phyloP scores from a whole-genome alignment of 1,284 basidiomycete genomes.

The Fomitopsis pinicola region DNA sequence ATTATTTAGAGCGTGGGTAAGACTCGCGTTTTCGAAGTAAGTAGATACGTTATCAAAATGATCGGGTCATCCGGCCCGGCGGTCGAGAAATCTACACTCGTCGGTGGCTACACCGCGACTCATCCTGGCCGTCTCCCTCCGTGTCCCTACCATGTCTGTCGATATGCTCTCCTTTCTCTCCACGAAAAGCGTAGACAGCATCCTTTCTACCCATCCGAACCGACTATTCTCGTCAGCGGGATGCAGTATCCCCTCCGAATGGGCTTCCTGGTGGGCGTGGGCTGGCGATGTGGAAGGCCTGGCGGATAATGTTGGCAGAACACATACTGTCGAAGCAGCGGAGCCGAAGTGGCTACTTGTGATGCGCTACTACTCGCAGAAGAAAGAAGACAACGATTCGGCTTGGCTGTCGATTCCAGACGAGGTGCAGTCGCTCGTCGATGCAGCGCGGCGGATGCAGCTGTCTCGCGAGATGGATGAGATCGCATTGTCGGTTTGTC shows the following conservation, averaged over 20 bases:
- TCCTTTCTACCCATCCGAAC: not conserved
- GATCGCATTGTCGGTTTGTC: not conserved
- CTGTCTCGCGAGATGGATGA: slow-evolving; percentile 11
- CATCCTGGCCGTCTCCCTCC: not conserved
- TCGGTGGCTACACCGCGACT: not conserved
- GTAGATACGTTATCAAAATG: too few species aligned
- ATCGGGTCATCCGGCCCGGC: too few species aligned
- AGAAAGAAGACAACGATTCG: not conserved
- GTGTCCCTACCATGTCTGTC: not conserved
- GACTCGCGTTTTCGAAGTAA: too few species aligned
- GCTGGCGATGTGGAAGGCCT: not conserved
- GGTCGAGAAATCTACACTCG: not conserved
- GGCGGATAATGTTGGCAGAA: not conserved
- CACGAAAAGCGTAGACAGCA: not conserved
- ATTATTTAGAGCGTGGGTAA: too few species aligned
- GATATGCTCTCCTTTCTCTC: not conserved
- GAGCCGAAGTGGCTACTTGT: slow-evolving; percentile 15
- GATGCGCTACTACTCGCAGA: slow-evolving; percentile 19
- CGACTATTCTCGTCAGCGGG: not conserved
- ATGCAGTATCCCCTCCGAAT: not conserved
- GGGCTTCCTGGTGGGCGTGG: slow-evolving; percentile 7
- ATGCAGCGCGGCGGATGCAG: slow-evolving; percentile 16
- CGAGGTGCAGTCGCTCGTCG: slow-evolving; percentile 8
- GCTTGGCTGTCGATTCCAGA: slow-evolving; percentile 6
- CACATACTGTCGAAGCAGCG: not conserved